A percentile compares a stretch with the other conserved stretches of the same genome.
These are phyloP conservation scores for Aspergillus pseudonomiae DNA, from an alignment of 2,329 filamentous ascomycete genomes.

Conservation along the genomic window DNA sequence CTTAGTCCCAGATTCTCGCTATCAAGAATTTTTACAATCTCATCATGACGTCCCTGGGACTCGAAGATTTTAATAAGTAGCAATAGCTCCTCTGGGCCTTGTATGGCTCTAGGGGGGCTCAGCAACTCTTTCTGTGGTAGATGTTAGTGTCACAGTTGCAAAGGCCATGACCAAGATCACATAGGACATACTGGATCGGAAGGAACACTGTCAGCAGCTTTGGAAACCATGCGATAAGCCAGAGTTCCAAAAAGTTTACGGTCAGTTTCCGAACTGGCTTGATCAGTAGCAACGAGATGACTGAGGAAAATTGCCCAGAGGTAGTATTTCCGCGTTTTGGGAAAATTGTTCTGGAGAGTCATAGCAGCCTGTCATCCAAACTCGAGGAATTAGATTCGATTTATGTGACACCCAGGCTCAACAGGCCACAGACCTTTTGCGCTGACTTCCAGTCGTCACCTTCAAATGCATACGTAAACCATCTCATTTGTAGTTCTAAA, in stretches of 20 bases:
- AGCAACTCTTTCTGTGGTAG: conserved; percentile 43
- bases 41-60: conserved; percentile 42
- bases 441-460: conserved; percentile 50
- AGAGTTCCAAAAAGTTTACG: conserved; percentile 53
- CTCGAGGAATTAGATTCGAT: conserved; percentile 7
- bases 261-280: conserved; percentile 43
- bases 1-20: conserved; percentile 45
- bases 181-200: conserved; percentile 42
- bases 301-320: conserved; percentile 54
- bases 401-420: neutral
- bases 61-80: conserved; percentile 49
- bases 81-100: conserved; percentile 50
- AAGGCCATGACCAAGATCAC: neutral
- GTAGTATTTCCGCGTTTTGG: conserved; percentile 51
- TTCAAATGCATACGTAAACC: conserved; percentile 49
- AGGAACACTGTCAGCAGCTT: conserved; percentile 50
- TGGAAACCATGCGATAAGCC: conserved; percentile 53
- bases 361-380: conserved; percentile 47
- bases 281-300: conserved; percentile 43
- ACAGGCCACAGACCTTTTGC: conserved; percentile 47
- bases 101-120: conserved; percentile 47
- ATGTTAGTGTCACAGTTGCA: conserved; percentile 14
- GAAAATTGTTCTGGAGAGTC: conserved; percentile 54
- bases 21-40: conserved; percentile 47
- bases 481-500: conserved; percentile 47